Conservation (phyloP, 1,139 yeast genomes). For the Wickerhamomyces sp. region DNA sequence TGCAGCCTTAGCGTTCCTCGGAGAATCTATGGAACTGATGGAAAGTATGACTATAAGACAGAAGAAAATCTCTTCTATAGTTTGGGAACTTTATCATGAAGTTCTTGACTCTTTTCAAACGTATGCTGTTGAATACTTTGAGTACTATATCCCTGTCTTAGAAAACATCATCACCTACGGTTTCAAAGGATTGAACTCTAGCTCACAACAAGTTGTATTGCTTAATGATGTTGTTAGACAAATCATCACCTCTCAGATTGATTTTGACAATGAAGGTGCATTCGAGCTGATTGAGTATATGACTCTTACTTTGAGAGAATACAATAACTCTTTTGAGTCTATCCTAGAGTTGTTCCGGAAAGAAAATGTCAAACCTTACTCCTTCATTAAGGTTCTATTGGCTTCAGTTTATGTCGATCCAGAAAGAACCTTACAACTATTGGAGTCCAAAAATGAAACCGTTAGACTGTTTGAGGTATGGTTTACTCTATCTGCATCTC, state of each 20-base stretch:
- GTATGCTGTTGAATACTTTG: slow-evolving; percentile 60
- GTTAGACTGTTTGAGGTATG: slow-evolving; percentile 55
- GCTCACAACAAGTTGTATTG: slow-evolving; percentile 31
- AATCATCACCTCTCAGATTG: slow-evolving; percentile 21
- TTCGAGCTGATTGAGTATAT: slow-evolving; percentile 21
- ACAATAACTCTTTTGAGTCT: slow-evolving; percentile 9
- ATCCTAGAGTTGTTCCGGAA: slow-evolving; percentile 8
- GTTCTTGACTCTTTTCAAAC: slow-evolving; percentile 46
- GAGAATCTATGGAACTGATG: slow-evolving; percentile 76
- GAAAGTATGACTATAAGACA: slow-evolving; percentile 28
- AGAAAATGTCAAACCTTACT: slow-evolving; percentile 29
- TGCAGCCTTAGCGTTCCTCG: slow-evolving; percentile 67
- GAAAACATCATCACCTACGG: slow-evolving; percentile 78
- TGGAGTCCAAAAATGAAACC: slow-evolving; percentile 46
- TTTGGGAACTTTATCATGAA: slow-evolving; percentile 33
- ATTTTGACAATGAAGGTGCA: slow-evolving; percentile 19
- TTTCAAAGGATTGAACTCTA: slow-evolving; percentile 35
- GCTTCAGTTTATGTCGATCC: slow-evolving; percentile 68
- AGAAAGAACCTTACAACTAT: slow-evolving; percentile 43
- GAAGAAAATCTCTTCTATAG: slow-evolving; percentile 23
- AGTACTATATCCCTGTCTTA: slow-evolving; percentile 69
- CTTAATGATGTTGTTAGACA: slow-evolving; percentile 26
- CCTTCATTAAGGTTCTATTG: slow-evolving; percentile 55
- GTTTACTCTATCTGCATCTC: slow-evolving; percentile 51
- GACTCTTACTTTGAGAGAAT: slow-evolving; percentile 14